phyloP scores from a whole-genome alignment of 371 early-diverging fungal species.

The Mucor lusitanicus region DNA sequence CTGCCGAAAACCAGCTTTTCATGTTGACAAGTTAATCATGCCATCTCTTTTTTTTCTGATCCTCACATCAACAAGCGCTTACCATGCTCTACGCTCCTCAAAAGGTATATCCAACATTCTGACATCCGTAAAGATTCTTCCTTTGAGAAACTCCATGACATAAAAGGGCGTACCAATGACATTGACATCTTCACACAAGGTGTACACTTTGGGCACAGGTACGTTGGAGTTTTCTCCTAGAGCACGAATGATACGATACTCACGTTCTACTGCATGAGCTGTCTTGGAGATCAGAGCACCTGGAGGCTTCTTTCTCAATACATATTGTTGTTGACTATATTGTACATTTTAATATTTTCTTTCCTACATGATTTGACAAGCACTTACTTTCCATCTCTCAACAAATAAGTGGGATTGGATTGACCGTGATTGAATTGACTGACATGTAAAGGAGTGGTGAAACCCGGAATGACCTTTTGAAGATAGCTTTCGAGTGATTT shows the following conservation, averaged over 20 bases:
- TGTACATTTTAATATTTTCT: not conserved
- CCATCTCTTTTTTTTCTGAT: not conserved
- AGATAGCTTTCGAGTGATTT: slow-evolving; percentile 59
- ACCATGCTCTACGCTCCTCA: slow-evolving; percentile 63
- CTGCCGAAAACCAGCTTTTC: slow-evolving; percentile 68
- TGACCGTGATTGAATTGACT: slow-evolving; percentile 89
- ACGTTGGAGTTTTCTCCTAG: slow-evolving; percentile 72
- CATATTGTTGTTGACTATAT: slow-evolving; percentile 60
- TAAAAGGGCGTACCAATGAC: slow-evolving; percentile 93
- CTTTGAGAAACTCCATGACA: slow-evolving; percentile 91
- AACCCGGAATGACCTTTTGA: slow-evolving; percentile 42
- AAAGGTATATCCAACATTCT: slow-evolving; percentile 56
- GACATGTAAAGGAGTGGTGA: slow-evolving; percentile 66
- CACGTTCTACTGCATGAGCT: slow-evolving; percentile 93
- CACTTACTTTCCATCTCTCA: slow-evolving; percentile 64
- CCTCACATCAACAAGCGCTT: slow-evolving; percentile 2
- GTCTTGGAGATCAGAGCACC: slow-evolving; percentile 82
- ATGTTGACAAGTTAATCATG: not conserved
- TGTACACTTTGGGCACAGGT: slow-evolving; percentile 88
- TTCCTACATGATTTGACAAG: not conserved
- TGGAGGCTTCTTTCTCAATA: slow-evolving; percentile 92
- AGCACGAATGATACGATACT: slow-evolving; percentile 79
- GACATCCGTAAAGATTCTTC: slow-evolving; percentile 79
- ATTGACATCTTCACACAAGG: slow-evolving; percentile 75
- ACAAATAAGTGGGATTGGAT: slow-evolving; percentile 88